Evolutionary conservation across 2,329 filamentous ascomycete species (phyloP).

Genomic region (Hysterium pulicare): DNA sequence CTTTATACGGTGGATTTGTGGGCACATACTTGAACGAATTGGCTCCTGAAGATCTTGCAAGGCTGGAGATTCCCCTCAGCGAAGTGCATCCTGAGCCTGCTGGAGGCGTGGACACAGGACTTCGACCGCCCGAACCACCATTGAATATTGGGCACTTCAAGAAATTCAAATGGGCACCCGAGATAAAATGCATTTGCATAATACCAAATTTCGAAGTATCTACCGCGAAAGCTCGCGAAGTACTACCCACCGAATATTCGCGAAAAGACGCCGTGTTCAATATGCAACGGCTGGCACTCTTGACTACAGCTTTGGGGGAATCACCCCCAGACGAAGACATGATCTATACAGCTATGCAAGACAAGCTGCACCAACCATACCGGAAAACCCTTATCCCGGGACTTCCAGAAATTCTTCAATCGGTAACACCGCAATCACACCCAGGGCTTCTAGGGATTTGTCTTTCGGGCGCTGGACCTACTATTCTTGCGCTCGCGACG

Average conservation of each 20-base stretch:
- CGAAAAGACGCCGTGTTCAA: slow-evolving; percentile 91
- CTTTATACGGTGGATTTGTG: slow-evolving; percentile 93
- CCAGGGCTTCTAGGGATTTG: slow-evolving; percentile 90
- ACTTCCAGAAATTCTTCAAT: slow-evolving; percentile 83
- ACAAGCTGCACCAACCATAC: slow-evolving; percentile 97
- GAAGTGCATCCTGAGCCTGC: slow-evolving; percentile 90
- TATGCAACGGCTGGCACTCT: slow-evolving; percentile 84
- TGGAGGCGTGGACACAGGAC: slow-evolving; percentile 85
- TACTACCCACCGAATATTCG: slow-evolving; percentile 76
- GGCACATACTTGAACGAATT: slow-evolving; percentile 95
- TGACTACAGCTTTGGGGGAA: slow-evolving; percentile 84
- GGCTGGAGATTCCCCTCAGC: slow-evolving; percentile 88
- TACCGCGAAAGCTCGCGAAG: slow-evolving; percentile 85
- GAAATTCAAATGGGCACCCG: slow-evolving; percentile 87
- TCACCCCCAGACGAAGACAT: slow-evolving; percentile 88
- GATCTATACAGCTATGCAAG: slow-evolving; percentile 98
- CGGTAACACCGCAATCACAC: slow-evolving; percentile 83
- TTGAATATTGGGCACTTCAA: slow-evolving; percentile 92
- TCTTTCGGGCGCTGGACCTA: slow-evolving; percentile 89
- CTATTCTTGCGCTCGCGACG: slow-evolving; percentile 88
- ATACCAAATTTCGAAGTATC: slow-evolving; percentile 94
- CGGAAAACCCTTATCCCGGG: slow-evolving; percentile 88
- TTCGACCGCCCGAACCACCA: slow-evolving; percentile 83
- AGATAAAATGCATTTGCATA: slow-evolving; percentile 95
- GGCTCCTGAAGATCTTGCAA: slow-evolving; percentile 80